These are phyloP conservation scores for Phlebiopsis gigantea DNA, from an alignment of 768 basidiomycete species.

Conservation along the genomic window DNA sequence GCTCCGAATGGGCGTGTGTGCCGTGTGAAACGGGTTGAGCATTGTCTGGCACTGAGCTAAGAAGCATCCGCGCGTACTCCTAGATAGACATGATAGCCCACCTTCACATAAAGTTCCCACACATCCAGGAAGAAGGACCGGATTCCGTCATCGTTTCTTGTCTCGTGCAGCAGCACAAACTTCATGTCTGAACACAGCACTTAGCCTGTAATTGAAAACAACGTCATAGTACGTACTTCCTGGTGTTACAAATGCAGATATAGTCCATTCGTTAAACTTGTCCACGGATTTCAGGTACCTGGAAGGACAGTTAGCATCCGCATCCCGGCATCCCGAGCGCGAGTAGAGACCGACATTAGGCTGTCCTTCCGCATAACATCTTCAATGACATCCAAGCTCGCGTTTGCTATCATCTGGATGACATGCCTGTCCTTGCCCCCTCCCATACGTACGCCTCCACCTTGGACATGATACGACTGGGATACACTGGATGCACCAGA, in stretches of 20 bases:
- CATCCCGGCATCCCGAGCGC: neutral
- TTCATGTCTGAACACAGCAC: slow-evolving; percentile 70
- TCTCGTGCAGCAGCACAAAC: slow-evolving; percentile 90
- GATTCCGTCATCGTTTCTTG: slow-evolving; percentile 97
- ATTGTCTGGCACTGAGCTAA: slow-evolving; percentile 49
- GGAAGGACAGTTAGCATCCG: slow-evolving; percentile 1
- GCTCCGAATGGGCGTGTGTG: slow-evolving; percentile 79
- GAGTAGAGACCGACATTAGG: slow-evolving; percentile 53
- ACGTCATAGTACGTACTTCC: slow-evolving; percentile 65
- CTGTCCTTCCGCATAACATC: slow-evolving; percentile 84
- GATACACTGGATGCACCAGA: slow-evolving; percentile 79
- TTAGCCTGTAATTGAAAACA: slow-evolving; percentile 3
- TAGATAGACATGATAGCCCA: slow-evolving; percentile 27
- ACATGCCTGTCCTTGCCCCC: slow-evolving; percentile 89
- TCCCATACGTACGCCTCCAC: slow-evolving; percentile 64
- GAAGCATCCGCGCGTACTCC: slow-evolving; percentile 12
- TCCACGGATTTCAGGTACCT: slow-evolving; percentile 97
- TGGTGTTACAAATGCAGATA: slow-evolving; percentile 93
- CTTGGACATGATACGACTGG: slow-evolving; percentile 53
- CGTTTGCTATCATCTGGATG: slow-evolving; percentile 98
- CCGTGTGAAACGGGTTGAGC: slow-evolving; percentile 95
- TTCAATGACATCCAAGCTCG: slow-evolving; percentile 91
- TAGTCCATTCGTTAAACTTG: slow-evolving; percentile 98
- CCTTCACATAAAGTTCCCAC: slow-evolving; percentile 98
- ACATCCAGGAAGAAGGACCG: slow-evolving; percentile 88